phyloP scores from a whole-genome alignment of 495 filamentous ascomycete species.

The Podospora conica region DNA sequence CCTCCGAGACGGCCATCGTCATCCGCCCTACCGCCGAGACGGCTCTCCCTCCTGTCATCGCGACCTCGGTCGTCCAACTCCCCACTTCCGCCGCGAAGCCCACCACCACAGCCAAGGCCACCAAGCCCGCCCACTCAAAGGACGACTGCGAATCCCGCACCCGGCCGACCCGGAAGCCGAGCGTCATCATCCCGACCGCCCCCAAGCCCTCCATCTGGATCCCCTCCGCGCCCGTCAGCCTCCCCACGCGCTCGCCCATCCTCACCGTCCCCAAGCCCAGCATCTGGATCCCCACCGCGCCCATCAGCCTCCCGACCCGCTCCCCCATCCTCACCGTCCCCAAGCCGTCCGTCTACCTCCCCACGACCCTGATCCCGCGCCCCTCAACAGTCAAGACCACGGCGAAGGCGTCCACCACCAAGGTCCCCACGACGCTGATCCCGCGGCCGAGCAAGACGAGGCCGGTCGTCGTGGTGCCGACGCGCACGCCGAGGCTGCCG shows the following conservation, averaged over 20 bases:
- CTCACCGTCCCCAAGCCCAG: not conserved
- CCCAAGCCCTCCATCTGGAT: not conserved
- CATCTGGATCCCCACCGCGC: not conserved
- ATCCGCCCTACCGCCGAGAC: not conserved
- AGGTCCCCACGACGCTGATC: not conserved
- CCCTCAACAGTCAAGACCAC: not conserved
- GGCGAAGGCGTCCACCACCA: not conserved
- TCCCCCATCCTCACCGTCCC: not conserved
- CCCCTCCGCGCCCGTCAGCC: too few species aligned
- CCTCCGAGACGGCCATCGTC: not conserved
- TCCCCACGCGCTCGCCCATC: not conserved
- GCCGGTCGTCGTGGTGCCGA: not conserved
- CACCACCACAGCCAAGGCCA: too few species aligned
- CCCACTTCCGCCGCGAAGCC: too few species aligned
- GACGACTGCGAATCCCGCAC: too few species aligned
- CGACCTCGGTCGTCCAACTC: not conserved
- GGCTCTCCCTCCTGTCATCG: not conserved
- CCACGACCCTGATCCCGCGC: not conserved
- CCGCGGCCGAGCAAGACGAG: not conserved
- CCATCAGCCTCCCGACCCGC: not conserved
- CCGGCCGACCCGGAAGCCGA: too few species aligned
- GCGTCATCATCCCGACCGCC: not conserved
- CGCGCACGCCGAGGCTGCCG: not conserved
- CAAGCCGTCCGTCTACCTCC: not conserved
- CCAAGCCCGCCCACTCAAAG: too few species aligned